phyloP scores from a whole-genome alignment of 352 stramenopile species.

The Phytophthora macrochlamydospora region DNA sequence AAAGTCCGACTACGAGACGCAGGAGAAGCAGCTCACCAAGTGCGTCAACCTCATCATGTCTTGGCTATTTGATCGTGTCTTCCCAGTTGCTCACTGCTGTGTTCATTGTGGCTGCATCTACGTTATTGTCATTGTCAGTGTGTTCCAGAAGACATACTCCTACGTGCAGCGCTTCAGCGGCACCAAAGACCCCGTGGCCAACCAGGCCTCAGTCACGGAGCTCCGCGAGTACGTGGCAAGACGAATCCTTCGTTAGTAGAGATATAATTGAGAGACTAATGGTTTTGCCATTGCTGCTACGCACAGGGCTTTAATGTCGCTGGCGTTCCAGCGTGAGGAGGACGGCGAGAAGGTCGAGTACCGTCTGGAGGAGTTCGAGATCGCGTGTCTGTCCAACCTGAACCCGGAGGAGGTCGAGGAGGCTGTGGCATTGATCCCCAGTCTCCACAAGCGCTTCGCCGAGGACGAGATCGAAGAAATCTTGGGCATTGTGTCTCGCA shows the following conservation, averaged over 20 bases:
- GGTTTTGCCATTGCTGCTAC: not conserved
- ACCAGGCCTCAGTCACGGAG: conserved; percentile 90
- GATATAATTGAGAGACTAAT: not conserved
- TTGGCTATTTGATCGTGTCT: too few relatives aligned
- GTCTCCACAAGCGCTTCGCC: conserved; percentile 86
- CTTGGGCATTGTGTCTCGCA: conserved; percentile 86
- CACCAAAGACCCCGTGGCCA: conserved; percentile 91
- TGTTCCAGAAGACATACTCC: conserved; percentile 93
- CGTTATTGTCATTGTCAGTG: conserved; percentile 34
- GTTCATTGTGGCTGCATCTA: not conserved
- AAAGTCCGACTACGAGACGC: conserved; percentile 92
- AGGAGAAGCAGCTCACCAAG: conserved; percentile 90
- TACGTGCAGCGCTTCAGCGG: conserved; percentile 92
- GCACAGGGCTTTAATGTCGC: conserved; percentile 80
- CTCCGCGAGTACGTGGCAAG: conserved; percentile 74
- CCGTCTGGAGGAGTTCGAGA: conserved; percentile 90
- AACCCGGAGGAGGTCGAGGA: conserved; percentile 91
- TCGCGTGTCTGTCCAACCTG: conserved; percentile 89
- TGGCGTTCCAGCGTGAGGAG: conserved; percentile 84
- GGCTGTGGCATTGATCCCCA: conserved; percentile 87
- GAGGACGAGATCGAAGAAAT: conserved; percentile 93
- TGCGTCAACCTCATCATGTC: conserved; percentile 23
- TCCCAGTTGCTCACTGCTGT: too few relatives aligned
- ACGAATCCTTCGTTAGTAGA: not conserved
- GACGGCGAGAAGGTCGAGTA: conserved; percentile 72